Base-by-base conservation (phyloP, 2,329 filamentous ascomycete genomes). In the Neofusicoccum cordaticola region DNA sequence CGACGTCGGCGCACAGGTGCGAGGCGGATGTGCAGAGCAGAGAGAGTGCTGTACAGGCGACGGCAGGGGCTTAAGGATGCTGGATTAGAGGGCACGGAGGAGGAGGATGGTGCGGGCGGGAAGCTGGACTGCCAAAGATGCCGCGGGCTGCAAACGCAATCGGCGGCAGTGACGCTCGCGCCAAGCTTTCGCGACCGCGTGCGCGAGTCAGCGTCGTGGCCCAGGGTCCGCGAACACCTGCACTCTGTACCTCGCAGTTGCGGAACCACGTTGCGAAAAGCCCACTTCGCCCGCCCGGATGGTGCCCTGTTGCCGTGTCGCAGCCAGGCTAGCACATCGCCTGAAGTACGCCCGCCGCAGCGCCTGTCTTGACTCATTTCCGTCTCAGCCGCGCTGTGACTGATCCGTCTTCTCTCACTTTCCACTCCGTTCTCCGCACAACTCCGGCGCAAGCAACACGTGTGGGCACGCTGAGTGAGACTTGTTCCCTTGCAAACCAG, bases 1-100 rank as follows among this genome's bases (percentile, higher is more conserved):
- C n/a, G 39, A 27, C 15, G 13, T 19, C 11, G 39, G 13, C 39
- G 41, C 22, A 34, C 9, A 4, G 51, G 39, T 9, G 51, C 51
- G 51, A 39, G 17, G 13, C n/a, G 9, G 34, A 13, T 27, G n/a
- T 50, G 47, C 47, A n/a, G 27, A 3, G 27, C n/a, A 15, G 47
- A 34, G 53, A 44, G 53, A 35, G 22, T 17, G 39, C 53, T 57
- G 57, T 61, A 50, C 57, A 61, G 44, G 57, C 42, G 42, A 50
- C 42, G 17, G 57, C 9, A 27, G 22, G 39, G 22, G 22, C 39
- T 48, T 50, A 48, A 39, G 57, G 44, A 50, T 27, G 42, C 27
- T n/a, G 41, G 41, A 31, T 5, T 4, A 19, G 52, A 47, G 19
- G 17, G 13, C n/a, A n/a, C 8, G 12, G 39, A 47, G 41, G 19